phyloP scores from a whole-genome alignment of 805 yeast genomes.

The Starmerella roubikii region DNA sequence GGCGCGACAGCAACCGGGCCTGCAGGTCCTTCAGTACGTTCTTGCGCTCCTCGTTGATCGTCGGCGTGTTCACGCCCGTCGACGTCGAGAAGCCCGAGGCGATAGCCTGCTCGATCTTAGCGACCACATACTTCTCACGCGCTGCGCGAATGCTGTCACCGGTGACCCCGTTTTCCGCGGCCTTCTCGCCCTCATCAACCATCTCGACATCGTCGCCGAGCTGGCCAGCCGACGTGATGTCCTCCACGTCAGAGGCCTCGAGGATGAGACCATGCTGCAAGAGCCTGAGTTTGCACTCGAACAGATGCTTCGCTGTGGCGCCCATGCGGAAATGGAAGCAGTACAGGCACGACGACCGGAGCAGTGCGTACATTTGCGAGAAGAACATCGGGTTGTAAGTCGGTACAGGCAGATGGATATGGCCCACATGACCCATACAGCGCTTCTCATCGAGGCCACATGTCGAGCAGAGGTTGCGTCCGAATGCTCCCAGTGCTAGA shows the following conservation, averaged over 20 bases:
- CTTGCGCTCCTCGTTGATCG: constrained; percentile 81
- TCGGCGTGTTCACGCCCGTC: constrained; percentile 64
- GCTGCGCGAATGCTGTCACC: constrained; percentile 36
- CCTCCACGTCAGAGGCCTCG: constrained; percentile 64
- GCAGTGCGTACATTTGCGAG: constrained; percentile 71
- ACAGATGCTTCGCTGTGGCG: constrained; percentile 57
- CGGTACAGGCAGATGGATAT: constrained; percentile 90
- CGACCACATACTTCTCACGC: constrained; percentile 57
- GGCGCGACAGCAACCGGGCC: constrained; percentile 55
- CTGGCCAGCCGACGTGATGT: constrained; percentile 29
- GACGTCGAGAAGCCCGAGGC: constrained; percentile 59
- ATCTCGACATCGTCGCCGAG: constrained; percentile 24
- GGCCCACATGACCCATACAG: constrained; percentile 98
- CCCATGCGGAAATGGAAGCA: constrained; percentile 77
- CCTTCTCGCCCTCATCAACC: constrained; percentile 34
- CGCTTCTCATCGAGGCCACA: constrained; percentile 89
- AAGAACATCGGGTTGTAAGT: constrained; percentile 91
- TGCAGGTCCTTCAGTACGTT: constrained; percentile 56
- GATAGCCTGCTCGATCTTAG: constrained; percentile 58
- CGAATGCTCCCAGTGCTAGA: constrained; percentile 86
- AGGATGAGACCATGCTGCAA: constrained; percentile 79
- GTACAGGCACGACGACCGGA: constrained; percentile 75
- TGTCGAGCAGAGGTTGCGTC: constrained; percentile 77
- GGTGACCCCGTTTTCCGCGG: constrained; percentile 23
- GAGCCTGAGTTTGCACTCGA: constrained; percentile 60